Evolutionary conservation across 495 filamentous ascomycete genomes (phyloP), one percentile per base, ranked within the genome.

Genomic region (Aspergillus haitiensis): DNA sequence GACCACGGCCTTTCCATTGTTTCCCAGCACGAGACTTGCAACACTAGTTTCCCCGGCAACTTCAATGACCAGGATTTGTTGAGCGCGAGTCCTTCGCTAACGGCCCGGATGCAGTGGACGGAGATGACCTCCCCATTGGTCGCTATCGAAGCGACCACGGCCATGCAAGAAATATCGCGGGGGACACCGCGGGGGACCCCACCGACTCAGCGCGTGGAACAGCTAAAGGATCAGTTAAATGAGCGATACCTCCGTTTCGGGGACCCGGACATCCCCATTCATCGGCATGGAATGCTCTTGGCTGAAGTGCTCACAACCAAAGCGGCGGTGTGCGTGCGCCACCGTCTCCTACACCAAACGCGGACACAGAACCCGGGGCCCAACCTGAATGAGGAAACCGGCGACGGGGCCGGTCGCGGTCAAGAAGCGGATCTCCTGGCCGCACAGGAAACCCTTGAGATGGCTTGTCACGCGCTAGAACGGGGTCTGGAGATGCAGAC

Each of bases 1-100:
- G 77, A 64, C 67, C 77, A 79, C 64, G 76, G 74, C 35, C 73
- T 58, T 8, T 63, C 48, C 36, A 61, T 63, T 9, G 64, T 58
- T 58, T 72, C 62, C 58, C 61, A 64, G 37, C 55, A 60, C n/a
- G 54, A 48, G 31, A 34, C 48, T 40, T 63, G 62, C 39, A 70
- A 75, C 39, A 66, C 68, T 1, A 54, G 64, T 2, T 36, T 71
- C 5, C 73, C 73, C 5, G 21, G 64, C 5, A 73, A 74, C 36
- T 62, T 71, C 40, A 65, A 74, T 47, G 73, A 76, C 35, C 44
- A 48, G 21, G 63, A 63, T 18, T 27, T 76, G 7, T 55, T 39
- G 7, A 58, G 57, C 44, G 39, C 33, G 56, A 59, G 3, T 51
- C 64, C 2, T 13, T 42, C 13, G 21, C 21, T 27, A 27, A 3